Conservation (phyloP, 2,329 filamentous ascomycete genomes). For the Trichoderma arundinaceum region DNA sequence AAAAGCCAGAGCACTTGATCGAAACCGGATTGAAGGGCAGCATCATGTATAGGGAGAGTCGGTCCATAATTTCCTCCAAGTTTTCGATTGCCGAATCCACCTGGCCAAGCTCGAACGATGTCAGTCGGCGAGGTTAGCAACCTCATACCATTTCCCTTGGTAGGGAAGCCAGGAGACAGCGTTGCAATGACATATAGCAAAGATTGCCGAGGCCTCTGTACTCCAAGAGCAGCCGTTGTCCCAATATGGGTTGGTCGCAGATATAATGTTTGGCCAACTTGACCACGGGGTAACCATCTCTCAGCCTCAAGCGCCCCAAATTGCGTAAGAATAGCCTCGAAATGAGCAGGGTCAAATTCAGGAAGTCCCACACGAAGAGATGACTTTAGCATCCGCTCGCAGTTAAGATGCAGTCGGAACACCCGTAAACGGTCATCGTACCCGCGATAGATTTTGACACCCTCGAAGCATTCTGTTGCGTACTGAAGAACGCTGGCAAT, state of each 20-base stretch:
- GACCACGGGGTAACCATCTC: conserved; percentile 77
- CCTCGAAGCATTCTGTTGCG: conserved; percentile 90
- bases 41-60: conserved; percentile 76
- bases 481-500: conserved; percentile 84
- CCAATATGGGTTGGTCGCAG: conserved; percentile 87
- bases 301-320: conserved; percentile 74
- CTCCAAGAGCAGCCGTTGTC: conserved; percentile 47
- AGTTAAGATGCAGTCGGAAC: conserved; percentile 76
- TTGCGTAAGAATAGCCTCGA: conserved; percentile 74
- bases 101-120: conserved; percentile 88
- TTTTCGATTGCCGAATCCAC: conserved; percentile 90
- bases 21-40: conserved; percentile 74
- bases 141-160: too few relatives aligned
- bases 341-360: conserved; percentile 69
- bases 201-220: too few relatives aligned
- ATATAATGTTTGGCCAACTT: conserved; percentile 76
- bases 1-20: conserved; percentile 94
- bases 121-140: conserved; percentile 49
- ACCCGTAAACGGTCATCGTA: conserved; percentile 74
- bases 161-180: too few relatives aligned
- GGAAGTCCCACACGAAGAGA: conserved; percentile 74
- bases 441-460: conserved; percentile 80
- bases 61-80: conserved; percentile 94
- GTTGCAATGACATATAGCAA: too few relatives aligned
- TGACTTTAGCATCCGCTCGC: conserved; percentile 66